A percentile compares a stretch with the other conserved stretches of the same genome.
These are phyloP conservation scores for Phialocephala subalpina DNA, from an alignment of 2,329 filamentous ascomycete genomes.

Conservation along the genomic window DNA sequence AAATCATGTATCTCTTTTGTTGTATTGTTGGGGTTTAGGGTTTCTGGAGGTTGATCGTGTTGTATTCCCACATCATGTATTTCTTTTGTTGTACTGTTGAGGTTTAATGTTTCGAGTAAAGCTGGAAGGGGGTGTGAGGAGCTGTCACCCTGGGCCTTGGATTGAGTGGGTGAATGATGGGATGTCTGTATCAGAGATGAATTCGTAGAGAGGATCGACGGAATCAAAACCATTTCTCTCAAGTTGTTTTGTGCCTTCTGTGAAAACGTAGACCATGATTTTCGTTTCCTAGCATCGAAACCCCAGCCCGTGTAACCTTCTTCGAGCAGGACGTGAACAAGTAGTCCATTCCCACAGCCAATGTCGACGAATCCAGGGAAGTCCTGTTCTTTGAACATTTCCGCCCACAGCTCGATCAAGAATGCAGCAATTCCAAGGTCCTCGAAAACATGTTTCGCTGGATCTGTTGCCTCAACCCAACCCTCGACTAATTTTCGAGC, in stretches of 20 bases:
- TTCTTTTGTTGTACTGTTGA: constrained; percentile 18
- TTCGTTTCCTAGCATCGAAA: constrained; percentile 87
- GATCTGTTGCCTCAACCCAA: constrained; percentile 90
- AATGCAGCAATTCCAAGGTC: constrained; percentile 92
- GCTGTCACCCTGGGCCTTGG: not conserved
- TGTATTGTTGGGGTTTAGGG: not conserved
- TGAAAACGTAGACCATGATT: constrained; percentile 83
- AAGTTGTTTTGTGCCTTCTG: constrained; percentile 55
- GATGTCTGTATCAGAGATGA: not conserved
- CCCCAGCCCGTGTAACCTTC: constrained; percentile 90
- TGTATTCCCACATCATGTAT: constrained; percentile 55
- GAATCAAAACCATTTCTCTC: constrained; percentile 67
- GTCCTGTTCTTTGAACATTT: constrained; percentile 70
- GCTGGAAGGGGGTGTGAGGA: not conserved
- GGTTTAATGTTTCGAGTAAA: not conserved
- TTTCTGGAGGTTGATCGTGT: constrained; percentile 70
- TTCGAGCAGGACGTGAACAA: constrained; percentile 80
- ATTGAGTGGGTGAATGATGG: constrained; percentile 24
- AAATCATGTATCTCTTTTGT: constrained; percentile 47
- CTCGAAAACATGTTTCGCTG: constrained; percentile 93
- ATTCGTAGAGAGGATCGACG: constrained; percentile 43
- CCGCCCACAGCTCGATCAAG: constrained; percentile 87
- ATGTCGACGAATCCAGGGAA: constrained; percentile 97
- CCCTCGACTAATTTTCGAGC: constrained; percentile 72
- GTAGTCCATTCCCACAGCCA: constrained; percentile 91